phyloP scores from a whole-genome alignment of 1,284 basidiomycete species.

The Tilletia indica region DNA sequence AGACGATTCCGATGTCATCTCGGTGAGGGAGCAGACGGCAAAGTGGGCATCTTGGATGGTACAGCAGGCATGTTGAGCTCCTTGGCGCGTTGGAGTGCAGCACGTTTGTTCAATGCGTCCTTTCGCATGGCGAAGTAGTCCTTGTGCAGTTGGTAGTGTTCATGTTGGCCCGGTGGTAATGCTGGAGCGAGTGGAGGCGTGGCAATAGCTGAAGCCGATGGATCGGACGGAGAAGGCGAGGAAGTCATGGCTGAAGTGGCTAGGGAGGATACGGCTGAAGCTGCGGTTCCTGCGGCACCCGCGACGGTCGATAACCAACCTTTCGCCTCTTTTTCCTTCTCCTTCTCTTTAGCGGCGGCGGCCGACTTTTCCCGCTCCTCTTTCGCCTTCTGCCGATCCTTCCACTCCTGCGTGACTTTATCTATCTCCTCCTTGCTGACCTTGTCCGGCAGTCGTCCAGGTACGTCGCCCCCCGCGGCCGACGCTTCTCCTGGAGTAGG shows the following conservation, averaged over 20 bases:
- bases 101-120: conserved; percentile 34
- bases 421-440: conserved; percentile 40
- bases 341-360: conserved; percentile 14
- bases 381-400: conserved; percentile 21
- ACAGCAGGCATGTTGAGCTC: conserved; percentile 38
- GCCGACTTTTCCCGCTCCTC: conserved; percentile 11
- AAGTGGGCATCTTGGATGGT: background rate
- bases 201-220: conserved; percentile 23
- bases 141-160: conserved; percentile 38
- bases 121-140: conserved; percentile 42
- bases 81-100: conserved; percentile 31
- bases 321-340: conserved; percentile 21
- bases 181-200: conserved; percentile 29
- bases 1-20: background rate
- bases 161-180: conserved; percentile 20
- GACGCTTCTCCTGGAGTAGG: background rate
- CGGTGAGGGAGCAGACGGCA: background rate
- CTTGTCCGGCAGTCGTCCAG: conserved; percentile 29
- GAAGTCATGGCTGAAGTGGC: conserved; percentile 26
- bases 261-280: conserved; percentile 14
- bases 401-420: conserved; percentile 38
- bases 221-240: conserved; percentile 8
- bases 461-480: background rate
- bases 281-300: background rate
- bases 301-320: conserved; percentile 17